Evolutionary conservation across 306 rosid genomes (phyloP).

Genomic region (Medicago arabica): DNA sequence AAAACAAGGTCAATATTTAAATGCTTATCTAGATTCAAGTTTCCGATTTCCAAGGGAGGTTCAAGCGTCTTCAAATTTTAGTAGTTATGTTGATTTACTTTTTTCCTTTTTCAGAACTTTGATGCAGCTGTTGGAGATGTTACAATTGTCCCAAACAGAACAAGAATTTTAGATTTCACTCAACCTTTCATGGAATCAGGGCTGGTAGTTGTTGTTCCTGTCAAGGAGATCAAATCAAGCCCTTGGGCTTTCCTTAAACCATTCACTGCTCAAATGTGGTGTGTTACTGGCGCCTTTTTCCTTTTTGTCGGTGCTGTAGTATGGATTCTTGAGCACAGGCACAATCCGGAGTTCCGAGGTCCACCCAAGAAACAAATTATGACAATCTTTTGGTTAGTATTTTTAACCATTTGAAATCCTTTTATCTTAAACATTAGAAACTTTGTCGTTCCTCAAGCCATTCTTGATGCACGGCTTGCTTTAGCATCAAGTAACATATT

Average conservation of each 20-base stretch:
- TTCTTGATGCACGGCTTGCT: slow-evolving; percentile 10
- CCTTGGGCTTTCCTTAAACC: slow-evolving; percentile 98
- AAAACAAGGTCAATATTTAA: background rate
- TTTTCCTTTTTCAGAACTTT: slow-evolving; percentile 59
- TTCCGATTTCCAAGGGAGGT: slow-evolving; percentile 28
- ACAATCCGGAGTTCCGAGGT: slow-evolving; percentile 88
- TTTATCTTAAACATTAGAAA: background rate
- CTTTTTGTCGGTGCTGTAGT: slow-evolving; percentile 87
- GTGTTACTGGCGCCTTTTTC: slow-evolving; percentile 74
- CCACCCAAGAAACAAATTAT: slow-evolving; percentile 75
- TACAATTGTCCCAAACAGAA: slow-evolving; percentile 87
- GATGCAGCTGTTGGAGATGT: slow-evolving; percentile 98
- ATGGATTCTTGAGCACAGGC: slow-evolving; percentile 98
- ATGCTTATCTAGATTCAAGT: background rate
- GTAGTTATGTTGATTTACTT: slow-evolving; percentile 34
- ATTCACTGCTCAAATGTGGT: slow-evolving; percentile 85
- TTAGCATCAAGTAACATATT: background rate
- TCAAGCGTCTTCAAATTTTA: slow-evolving; percentile 20
- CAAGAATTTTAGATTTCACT: slow-evolving; percentile 89
- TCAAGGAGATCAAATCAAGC: slow-evolving; percentile 66
- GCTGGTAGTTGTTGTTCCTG: slow-evolving; percentile 82
- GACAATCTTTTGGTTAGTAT: slow-evolving; percentile 83
- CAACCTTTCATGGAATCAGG: slow-evolving; percentile 94
- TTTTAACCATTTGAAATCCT: slow-evolving; percentile 29
- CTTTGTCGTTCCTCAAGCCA: too few species aligned